phyloP scores from a whole-genome alignment of 257 asterid genomes.

The Solanum etuberosum region DNA sequence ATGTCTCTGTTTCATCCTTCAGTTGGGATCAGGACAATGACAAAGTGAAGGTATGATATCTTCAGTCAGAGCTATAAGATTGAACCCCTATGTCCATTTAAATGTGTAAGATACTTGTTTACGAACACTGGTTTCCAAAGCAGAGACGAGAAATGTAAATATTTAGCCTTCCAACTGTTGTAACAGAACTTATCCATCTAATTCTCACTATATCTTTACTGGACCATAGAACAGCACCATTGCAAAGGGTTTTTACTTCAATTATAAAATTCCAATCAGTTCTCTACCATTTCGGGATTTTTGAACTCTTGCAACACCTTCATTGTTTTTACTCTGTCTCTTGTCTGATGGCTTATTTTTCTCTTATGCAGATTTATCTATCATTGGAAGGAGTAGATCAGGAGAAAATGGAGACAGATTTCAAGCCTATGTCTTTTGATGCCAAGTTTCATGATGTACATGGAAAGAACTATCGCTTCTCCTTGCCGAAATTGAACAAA shows the following conservation, averaged over 20 bases:
- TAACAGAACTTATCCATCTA: not conserved
- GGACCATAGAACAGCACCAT: not conserved
- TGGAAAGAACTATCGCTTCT: constrained; percentile 79
- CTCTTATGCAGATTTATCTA: constrained; percentile 45
- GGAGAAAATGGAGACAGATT: constrained; percentile 56
- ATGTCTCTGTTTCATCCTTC: constrained; percentile 58
- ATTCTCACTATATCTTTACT: not conserved
- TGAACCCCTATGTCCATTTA: not conserved
- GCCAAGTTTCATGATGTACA: constrained; percentile 63
- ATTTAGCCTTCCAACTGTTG: too few species aligned
- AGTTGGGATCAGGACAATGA: constrained; percentile 95
- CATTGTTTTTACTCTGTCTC: not conserved
- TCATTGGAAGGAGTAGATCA: constrained; percentile 77
- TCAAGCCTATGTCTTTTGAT: constrained; percentile 61
- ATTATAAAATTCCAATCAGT: not conserved
- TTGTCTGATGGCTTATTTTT: not conserved
- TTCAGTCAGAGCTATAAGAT: not conserved
- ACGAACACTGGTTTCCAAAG: not conserved
- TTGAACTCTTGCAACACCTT: not conserved
- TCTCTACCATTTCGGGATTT: not conserved
- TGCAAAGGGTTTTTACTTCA: not conserved
- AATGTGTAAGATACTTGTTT: not conserved
- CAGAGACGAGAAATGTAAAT: not conserved
- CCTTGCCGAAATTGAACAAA: constrained; percentile 65
- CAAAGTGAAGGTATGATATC: constrained; percentile 49